Conservation (phyloP, 176 grass and related monocot genomes). For the Carex littledalei region DNA sequence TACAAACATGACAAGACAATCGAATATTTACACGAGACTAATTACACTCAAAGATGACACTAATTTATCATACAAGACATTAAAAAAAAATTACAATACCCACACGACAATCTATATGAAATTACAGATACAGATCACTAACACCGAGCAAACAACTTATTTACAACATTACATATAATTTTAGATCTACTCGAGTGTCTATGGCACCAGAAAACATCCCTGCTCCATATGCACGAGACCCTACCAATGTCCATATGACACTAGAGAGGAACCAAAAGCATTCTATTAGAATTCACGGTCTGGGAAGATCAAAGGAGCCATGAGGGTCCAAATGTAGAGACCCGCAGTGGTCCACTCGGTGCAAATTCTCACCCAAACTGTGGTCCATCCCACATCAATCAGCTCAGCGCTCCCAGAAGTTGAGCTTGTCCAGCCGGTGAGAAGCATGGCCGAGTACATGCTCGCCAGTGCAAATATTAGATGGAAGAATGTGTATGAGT, state of each 20-base stretch:
- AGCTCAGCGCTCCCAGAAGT: slow-evolving; percentile 67
- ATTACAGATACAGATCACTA: neutral
- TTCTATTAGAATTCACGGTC: slow-evolving; percentile 72
- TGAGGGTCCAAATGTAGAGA: slow-evolving; percentile 78
- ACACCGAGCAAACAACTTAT: neutral
- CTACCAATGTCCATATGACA: neutral
- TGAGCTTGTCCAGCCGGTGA: slow-evolving; percentile 82
- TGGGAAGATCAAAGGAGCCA: slow-evolving; percentile 68
- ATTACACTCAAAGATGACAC: neutral
- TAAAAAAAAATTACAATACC: neutral
- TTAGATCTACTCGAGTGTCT: neutral
- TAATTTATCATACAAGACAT: neutral
- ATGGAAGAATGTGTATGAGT: slow-evolving; percentile 97
- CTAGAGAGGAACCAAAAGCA: neutral
- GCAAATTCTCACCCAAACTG: slow-evolving; percentile 88
- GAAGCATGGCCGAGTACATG: slow-evolving; percentile 96
- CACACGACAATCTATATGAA: neutral
- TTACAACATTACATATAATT: neutral
- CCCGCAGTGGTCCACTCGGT: slow-evolving; percentile 71
- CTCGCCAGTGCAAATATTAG: slow-evolving; percentile 90
- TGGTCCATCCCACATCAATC: slow-evolving; percentile 96
- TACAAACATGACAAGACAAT: neutral
- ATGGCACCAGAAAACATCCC: neutral
- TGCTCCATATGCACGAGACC: neutral
- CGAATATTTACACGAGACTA: neutral